These are phyloP conservation scores for Notholithocarpus densiflorus DNA, from an alignment of 306 rosid genomes.

Conservation along the genomic window DNA sequence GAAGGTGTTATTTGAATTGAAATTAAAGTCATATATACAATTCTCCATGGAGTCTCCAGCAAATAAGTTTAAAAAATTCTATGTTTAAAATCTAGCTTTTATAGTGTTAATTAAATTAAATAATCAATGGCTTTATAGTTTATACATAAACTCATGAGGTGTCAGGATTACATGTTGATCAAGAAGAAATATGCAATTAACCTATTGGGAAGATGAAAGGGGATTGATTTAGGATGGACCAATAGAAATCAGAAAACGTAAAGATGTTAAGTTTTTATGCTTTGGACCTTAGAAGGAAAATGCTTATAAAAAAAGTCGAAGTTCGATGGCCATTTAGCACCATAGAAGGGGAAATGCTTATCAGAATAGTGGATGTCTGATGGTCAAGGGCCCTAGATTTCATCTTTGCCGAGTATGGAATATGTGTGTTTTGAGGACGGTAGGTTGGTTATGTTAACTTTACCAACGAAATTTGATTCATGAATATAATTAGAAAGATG, in stretches of 20 bases:
- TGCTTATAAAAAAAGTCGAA: not conserved
- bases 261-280: not conserved
- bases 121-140: not conserved
- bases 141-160: not conserved
- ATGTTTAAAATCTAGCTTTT: not conserved
- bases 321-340: not conserved
- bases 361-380: too few species aligned
- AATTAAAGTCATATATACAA: not conserved
- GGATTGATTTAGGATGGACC: not conserved
- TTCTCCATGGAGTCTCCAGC: too few species aligned
- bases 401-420: too few species aligned
- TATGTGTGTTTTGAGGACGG: too few species aligned
- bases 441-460: too few species aligned
- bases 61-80: not conserved
- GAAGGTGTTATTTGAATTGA: too few species aligned
- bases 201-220: too few species aligned
- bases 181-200: not conserved
- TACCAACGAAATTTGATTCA: too few species aligned
- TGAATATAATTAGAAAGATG: too few species aligned
- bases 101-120: not conserved
- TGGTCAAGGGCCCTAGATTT: too few species aligned
- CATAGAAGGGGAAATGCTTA: not conserved
- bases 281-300: not conserved
- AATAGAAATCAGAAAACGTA: not conserved
- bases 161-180: not conserved